Percentiles rank a stretch among this genome's conserved stretches.
Conservation (phyloP, 2,329 filamentous ascomycete genomes). For the Chrysosporium keratinophilum region DNA sequence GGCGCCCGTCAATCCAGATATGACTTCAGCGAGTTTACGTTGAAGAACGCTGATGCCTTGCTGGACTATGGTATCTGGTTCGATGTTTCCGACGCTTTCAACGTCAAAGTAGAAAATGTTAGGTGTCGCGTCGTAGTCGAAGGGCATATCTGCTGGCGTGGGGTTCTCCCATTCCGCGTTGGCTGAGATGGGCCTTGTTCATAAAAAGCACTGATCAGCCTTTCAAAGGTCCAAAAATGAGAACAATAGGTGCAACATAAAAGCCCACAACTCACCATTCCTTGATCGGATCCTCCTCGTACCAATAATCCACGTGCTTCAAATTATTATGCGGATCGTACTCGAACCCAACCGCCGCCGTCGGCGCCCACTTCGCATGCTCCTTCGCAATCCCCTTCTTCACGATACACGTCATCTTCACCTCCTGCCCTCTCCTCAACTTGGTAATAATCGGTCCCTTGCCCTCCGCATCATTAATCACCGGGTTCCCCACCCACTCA, state of each 20-base stretch:
- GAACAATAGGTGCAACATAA: slow-evolving; percentile 2
- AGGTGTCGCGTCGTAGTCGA: slow-evolving; percentile 82
- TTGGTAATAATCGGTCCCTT: slow-evolving; percentile 82
- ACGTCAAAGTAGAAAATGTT: slow-evolving; percentile 86
- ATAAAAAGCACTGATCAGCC: slow-evolving; percentile 1
- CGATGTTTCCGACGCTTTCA: slow-evolving; percentile 76
- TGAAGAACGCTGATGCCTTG: slow-evolving; percentile 82
- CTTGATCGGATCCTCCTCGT: slow-evolving; percentile 67
- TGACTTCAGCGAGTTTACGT: slow-evolving; percentile 73
- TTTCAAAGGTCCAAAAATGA: background rate
- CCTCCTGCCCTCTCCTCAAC: slow-evolving; percentile 76
- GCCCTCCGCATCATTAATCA: slow-evolving; percentile 72
- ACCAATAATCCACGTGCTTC: slow-evolving; percentile 87
- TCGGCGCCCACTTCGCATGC: slow-evolving; percentile 95
- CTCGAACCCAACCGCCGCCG: slow-evolving; percentile 86
- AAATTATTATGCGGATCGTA: slow-evolving; percentile 98
- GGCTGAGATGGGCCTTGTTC: slow-evolving; percentile 31
- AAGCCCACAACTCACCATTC: slow-evolving; percentile 59
- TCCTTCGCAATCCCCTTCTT: slow-evolving; percentile 99
- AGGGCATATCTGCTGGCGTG: slow-evolving; percentile 68
- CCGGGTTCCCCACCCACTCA: slow-evolving; percentile 64
- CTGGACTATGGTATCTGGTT: slow-evolving; percentile 80
- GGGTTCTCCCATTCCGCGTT: slow-evolving; percentile 61
- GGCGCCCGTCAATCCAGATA: slow-evolving; percentile 50
- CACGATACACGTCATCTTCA: slow-evolving; percentile 82